Conservation (phyloP, 2,329 filamentous ascomycete species). For the Ophiostoma australiae region DNA sequence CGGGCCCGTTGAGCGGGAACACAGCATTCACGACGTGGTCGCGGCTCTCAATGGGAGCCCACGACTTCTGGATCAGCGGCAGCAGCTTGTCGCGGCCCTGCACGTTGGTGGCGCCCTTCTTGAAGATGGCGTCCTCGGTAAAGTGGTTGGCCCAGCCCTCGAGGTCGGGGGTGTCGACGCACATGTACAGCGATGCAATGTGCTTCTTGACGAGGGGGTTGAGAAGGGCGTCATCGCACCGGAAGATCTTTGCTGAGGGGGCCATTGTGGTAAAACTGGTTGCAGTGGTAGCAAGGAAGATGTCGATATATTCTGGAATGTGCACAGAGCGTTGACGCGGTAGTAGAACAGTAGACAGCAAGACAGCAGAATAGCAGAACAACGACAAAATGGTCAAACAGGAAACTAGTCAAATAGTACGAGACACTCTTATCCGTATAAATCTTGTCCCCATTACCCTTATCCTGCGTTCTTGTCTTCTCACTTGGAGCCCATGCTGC, state of each 20-base stretch:
- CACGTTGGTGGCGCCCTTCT: slow-evolving; percentile 26
- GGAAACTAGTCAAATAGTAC: not conserved
- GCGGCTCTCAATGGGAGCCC: slow-evolving; percentile 20
- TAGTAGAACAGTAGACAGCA: too few species aligned
- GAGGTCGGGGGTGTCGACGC: slow-evolving; percentile 22
- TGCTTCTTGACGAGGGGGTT: slow-evolving; percentile 24
- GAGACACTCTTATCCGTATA: slow-evolving; percentile 4
- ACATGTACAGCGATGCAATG: slow-evolving; percentile 23
- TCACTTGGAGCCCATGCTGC: not conserved
- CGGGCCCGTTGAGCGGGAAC: slow-evolving; percentile 21
- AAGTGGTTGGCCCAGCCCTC: slow-evolving; percentile 22
- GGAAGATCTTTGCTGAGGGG: slow-evolving; percentile 20
- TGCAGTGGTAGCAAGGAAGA: not conserved
- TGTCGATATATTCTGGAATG: not conserved
- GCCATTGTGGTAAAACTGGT: slow-evolving; percentile 14
- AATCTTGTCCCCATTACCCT: not conserved
- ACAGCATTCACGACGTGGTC: slow-evolving; percentile 24
- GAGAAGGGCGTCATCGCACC: slow-evolving; percentile 23
- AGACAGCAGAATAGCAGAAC: not conserved
- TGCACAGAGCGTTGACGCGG: not conserved
- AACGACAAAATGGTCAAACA: not conserved
- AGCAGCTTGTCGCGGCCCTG: slow-evolving; percentile 18
- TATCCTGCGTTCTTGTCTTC: not conserved
- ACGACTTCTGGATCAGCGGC: slow-evolving; percentile 22
- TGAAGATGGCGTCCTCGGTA: slow-evolving; percentile 23